phyloP scores from a whole-genome alignment of 192 early-diverging fungal genomes.

The Backusella liffmaniae region DNA sequence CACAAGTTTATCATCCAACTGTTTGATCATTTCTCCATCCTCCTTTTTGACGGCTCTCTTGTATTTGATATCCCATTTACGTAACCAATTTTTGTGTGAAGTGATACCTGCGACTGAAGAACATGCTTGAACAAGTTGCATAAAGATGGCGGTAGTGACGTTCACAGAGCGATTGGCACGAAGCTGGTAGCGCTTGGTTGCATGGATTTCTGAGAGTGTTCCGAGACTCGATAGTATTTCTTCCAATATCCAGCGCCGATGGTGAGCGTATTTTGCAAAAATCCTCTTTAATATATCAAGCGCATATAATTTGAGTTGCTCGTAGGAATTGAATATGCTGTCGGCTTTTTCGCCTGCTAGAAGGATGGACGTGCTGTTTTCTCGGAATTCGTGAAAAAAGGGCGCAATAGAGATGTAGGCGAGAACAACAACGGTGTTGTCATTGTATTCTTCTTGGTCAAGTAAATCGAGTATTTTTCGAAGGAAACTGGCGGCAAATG shows the following conservation, averaged over 20 bases:
- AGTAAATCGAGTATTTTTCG: conserved; percentile 5
- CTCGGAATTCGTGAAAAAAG: conserved; percentile 45
- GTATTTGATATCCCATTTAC: conserved; percentile 24
- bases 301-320: conserved; percentile 23
- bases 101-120: conserved; percentile 17
- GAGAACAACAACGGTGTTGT: conserved; percentile 45
- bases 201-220: conserved; percentile 62
- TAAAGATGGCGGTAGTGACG: conserved; percentile 67
- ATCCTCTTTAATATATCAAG: conserved; percentile 31
- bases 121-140: conserved; percentile 69
- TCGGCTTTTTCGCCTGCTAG: neutral
- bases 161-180: conserved; percentile 66
- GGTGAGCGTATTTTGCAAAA: conserved; percentile 55
- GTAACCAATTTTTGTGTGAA: conserved; percentile 27
- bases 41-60: conserved; percentile 12
- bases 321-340: conserved; percentile 15
- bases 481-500: conserved; percentile 16
- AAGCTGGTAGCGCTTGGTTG: conserved; percentile 51
- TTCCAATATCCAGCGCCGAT: conserved; percentile 81
- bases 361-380: neutral
- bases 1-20: conserved; percentile 7
- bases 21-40: neutral
- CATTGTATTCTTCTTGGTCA: conserved; percentile 41
- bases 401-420: conserved; percentile 46
- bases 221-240: conserved; percentile 79